These are phyloP conservation scores for Graphiopsis chlorocephala DNA, from an alignment of 2,329 filamentous ascomycete species.

Conservation along the genomic window DNA sequence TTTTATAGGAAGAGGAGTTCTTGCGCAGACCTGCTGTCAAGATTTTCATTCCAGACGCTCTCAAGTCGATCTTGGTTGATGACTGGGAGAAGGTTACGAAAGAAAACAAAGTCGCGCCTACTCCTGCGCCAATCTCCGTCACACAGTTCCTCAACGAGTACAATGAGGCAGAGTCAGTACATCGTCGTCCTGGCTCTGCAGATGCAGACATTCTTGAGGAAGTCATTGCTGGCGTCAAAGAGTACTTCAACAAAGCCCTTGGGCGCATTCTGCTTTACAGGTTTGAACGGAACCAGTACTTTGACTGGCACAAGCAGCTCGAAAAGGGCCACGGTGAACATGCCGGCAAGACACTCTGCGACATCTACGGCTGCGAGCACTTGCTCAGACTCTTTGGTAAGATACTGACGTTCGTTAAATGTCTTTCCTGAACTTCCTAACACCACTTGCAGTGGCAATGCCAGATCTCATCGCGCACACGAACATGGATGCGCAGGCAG, in stretches of 20 bases:
- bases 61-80: conserved; percentile 91
- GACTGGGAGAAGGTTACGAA: conserved; percentile 99
- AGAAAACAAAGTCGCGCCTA: conserved; percentile 80
- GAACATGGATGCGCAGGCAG: conserved; percentile 93
- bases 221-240: conserved; percentile 77
- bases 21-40: conserved; percentile 80
- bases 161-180: conserved; percentile 69
- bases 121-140: conserved; percentile 76
- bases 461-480: conserved; percentile 95
- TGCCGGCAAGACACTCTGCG: conserved; percentile 68
- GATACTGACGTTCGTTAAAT: conserved; percentile 24
- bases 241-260: conserved; percentile 91
- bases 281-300: conserved; percentile 87
- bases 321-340: conserved; percentile 58
- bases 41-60: conserved; percentile 78
- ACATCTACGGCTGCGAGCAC: conserved; percentile 92
- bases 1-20: conserved; percentile 78
- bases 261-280: conserved; percentile 89
- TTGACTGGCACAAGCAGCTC: conserved; percentile 71
- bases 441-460: conserved; percentile 64
- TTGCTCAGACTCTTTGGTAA: conserved; percentile 83
- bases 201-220: conserved; percentile 87
- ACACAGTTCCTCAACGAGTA: conserved; percentile 79
- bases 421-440: not conserved
- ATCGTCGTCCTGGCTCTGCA: conserved; percentile 63